Conservation (phyloP, 129 eudicot genomes). For the Escallonia herrerae region DNA sequence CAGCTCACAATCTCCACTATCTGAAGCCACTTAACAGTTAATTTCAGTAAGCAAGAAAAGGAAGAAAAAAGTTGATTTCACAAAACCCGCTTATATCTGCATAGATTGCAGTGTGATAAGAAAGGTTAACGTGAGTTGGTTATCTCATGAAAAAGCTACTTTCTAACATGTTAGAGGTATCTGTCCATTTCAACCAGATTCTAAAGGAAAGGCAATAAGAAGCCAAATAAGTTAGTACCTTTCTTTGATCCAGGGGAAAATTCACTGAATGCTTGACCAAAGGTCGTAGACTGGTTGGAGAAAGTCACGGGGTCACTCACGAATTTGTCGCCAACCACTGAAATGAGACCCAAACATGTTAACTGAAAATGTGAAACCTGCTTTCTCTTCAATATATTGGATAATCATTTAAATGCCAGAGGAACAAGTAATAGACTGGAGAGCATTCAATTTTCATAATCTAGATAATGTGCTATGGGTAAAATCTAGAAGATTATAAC, state of each 20-base stretch:
- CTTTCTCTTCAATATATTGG: too few relatives aligned
- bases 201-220: not conserved
- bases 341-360: constrained; percentile 7
- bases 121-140: not conserved
- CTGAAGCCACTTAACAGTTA: too few relatives aligned
- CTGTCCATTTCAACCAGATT: not conserved
- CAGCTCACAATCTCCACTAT: too few relatives aligned
- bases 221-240: constrained; percentile 30
- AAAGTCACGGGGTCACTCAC: constrained; percentile 55
- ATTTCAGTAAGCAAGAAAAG: too few relatives aligned
- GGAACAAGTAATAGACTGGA: too few relatives aligned
- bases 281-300: constrained; percentile 44
- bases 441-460: too few relatives aligned
- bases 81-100: not conserved
- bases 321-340: constrained; percentile 69
- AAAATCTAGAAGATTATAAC: not conserved
- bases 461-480: not conserved
- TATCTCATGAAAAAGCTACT: not conserved
- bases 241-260: constrained; percentile 47
- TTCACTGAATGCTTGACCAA: constrained; percentile 48
- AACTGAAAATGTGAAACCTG: not conserved
- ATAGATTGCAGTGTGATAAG: not conserved
- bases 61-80: too few relatives aligned
- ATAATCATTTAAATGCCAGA: too few relatives aligned
- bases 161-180: not conserved